Evolutionary conservation across 169 alveolate species (phyloP), one percentile per base, ranked within the genome.

Genomic region (Plasmodium yoelii): DNA sequence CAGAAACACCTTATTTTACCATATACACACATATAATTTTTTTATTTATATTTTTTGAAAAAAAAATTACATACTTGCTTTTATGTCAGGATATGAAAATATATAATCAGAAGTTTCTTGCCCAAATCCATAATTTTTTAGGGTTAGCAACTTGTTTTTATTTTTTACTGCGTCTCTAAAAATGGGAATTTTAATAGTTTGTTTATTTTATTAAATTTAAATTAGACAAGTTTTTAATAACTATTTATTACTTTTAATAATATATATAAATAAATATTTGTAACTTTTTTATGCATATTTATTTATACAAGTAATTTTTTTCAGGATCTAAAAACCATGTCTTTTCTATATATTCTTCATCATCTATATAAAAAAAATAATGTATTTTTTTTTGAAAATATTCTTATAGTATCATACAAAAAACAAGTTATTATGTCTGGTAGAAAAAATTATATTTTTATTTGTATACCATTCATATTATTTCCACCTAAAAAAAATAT

Each of bases 101-200:
- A 80, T 65, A 26, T 51, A 67, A 65, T 65, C 53, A 13, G 90
- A 80, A 1, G 56, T 71, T 19, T 60, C 13, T 34, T 65, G 82
- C 1, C 90, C 68, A 4, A 80, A 67, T 8, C 90, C 90, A 60
- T 80, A 80, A 53, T 80, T 80, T 69, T 80, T 80, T 10, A 80
- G 71, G 53, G 90, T 80, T 57, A 80, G 12, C 22, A 65, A 28
- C 15, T 80, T 80, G 53, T 80, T 80, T 15, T 80, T 80, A 26
- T 80, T 65, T 59, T 80, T 80, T 65, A 80, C 90, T 8, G 57
- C 73, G 26, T 80, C 90, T 4, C 90, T 80, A 60, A 80, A 80
- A 60, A 59, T 6, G 18, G 22, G 34, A n/a, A 8, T 5, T 9
- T 39, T 10, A 28, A 26, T 12, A 8, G 15, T 44, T 26, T 26